Conservation (phyloP, 2,329 filamentous ascomycete species). For the Ophiostoma angusticollis region DNA sequence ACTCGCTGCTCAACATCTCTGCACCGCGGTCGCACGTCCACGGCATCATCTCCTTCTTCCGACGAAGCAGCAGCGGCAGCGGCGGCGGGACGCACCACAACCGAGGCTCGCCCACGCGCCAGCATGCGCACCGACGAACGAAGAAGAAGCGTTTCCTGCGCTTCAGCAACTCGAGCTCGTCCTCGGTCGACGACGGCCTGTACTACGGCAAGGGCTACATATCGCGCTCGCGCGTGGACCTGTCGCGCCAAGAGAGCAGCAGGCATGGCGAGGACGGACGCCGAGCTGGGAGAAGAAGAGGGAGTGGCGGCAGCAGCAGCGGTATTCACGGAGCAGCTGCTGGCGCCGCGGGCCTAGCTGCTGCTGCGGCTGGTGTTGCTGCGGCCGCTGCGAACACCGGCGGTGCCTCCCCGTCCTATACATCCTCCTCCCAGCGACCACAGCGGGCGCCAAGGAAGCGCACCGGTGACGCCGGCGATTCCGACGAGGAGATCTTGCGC, state of each 20-base stretch:
- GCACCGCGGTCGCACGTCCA: constrained; percentile 17
- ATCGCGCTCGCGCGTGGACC: constrained; percentile 13
- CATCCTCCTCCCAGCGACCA: constrained; percentile 5
- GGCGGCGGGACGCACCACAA: too few relatives aligned
- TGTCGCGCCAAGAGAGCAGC: constrained; percentile 3
- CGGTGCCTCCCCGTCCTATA: background rate
- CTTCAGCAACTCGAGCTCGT: constrained; percentile 38
- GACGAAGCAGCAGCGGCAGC: constrained; percentile 8
- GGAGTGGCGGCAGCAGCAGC: constrained; percentile 9
- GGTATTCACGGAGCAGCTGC: too few relatives aligned
- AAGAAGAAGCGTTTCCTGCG: constrained; percentile 33
- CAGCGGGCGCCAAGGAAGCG: constrained; percentile 20
- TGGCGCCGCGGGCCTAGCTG: background rate
- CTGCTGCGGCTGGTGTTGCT: background rate
- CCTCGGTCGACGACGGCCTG: constrained; percentile 42
- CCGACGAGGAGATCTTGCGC: constrained; percentile 44
- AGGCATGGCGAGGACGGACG: background rate
- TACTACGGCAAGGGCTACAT: constrained; percentile 41
- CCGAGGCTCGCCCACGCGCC: constrained; percentile 2
- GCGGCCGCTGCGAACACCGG: constrained; percentile 2
- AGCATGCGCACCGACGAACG: constrained; percentile 14
- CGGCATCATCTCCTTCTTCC: constrained; percentile 24
- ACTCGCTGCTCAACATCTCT: constrained; percentile 23
- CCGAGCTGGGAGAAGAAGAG: constrained; percentile 7
- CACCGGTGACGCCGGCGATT: too few relatives aligned